Evolutionary conservation across 306 rosid genomes (phyloP).

Genomic region (Begonia masoniana): DNA sequence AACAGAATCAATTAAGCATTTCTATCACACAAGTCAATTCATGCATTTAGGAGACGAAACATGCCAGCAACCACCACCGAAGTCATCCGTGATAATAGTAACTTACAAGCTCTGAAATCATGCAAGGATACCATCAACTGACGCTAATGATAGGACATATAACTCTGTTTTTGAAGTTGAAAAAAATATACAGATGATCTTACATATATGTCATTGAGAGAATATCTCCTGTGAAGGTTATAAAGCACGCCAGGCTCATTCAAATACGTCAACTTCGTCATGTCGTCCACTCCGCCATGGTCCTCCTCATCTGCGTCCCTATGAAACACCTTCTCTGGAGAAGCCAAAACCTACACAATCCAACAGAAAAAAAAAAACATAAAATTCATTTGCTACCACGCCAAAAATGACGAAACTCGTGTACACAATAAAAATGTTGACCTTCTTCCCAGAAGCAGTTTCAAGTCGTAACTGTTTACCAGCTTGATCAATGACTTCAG

Average conservation of each 20-base stretch:
- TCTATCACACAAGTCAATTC: no score
- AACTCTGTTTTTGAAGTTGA: no score
- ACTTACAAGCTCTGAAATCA: no score
- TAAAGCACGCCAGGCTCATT: conserved; percentile 95
- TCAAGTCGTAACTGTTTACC: conserved; percentile 32
- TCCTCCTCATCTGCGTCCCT: conserved; percentile 95
- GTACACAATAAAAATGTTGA: conserved; percentile 3
- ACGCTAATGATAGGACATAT: no score
- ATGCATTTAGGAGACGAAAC: no score
- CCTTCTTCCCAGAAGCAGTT: conserved; percentile 67
- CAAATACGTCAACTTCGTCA: conserved; percentile 83
- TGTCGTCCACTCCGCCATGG: conserved; percentile 88
- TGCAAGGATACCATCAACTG: no score
- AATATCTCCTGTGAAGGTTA: conserved; percentile 81
- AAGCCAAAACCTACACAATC: conserved; percentile 34
- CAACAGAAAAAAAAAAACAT: background rate
- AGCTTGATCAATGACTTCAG: conserved; percentile 44
- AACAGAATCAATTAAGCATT: no score
- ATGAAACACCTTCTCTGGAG: conserved; percentile 43
- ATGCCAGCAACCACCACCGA: no score
- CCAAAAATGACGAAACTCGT: background rate
- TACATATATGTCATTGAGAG: conserved; percentile 89
- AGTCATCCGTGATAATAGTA: no score
- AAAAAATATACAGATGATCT: conserved; percentile 10
- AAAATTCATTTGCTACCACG: background rate